Evolutionary conservation across 2,329 filamentous ascomycete genomes (phyloP), one percentile per base, ranked within the genome.

Genomic region (Colletotrichum australisinense): DNA sequence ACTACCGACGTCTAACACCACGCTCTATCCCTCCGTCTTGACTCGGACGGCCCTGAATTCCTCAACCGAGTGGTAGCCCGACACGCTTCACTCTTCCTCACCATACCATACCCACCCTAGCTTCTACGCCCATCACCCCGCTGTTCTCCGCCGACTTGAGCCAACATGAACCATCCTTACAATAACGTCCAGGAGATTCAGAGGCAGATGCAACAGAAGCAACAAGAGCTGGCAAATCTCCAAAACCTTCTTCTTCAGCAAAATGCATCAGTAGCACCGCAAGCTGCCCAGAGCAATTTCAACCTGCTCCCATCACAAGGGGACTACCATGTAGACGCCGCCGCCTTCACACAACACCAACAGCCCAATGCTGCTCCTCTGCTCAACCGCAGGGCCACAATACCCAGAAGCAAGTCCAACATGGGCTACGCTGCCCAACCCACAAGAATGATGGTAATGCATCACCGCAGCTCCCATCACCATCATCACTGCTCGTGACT

Each of bases 361-460:
- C 71, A 68, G 58, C 52, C 62, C 55, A 65, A 75, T 65, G 72
- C 22, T 46, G 58, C 55, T 46, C 62, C 64, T 26, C 24, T 62
- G 35, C 42, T 49, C 19, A 59, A 46, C 56, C 58, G 74, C 35
- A 69, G 49, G 32, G 42, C 71, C 12, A 69, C 72, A 28, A 66
- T 73, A 11, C 71, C 75, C 5, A 71, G 72, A 32, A 76, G 74
- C 59, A 73, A 74, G 68, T 77, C 76, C 49, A 74, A 70, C 28
- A 63, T 74, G 63, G 74, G 67, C 64, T 69, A 74, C 55, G 63
- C 71, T 24, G 35, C 63, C 46, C 38, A 62, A 35, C 55, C 68
- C 19, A 71, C 64, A 46, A 71, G 72, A 57, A 58, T 65, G 49
- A 73, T 69, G 74, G 74, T 75, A 73, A 60, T 52, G 26, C 53